These are phyloP conservation scores for Hypoxylon sp. DNA, from an alignment of 2,329 filamentous ascomycete genomes.

Conservation along the genomic window DNA sequence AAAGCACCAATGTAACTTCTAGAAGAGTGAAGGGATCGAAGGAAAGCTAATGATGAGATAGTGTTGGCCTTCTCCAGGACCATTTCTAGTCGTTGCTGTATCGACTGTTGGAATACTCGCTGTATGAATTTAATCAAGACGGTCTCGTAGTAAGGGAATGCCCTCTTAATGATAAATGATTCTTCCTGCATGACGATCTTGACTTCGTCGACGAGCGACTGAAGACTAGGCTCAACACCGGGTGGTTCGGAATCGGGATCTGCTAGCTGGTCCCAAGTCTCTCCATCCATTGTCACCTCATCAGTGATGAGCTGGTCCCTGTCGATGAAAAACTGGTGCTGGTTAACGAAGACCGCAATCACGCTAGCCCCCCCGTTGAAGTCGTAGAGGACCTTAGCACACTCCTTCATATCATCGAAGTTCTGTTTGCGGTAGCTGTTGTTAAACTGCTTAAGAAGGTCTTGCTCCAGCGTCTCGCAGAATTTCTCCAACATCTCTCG, in stretches of 20 bases:
- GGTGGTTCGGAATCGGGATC: conserved; percentile 95
- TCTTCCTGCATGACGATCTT: conserved; percentile 97
- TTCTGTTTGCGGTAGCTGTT: conserved; percentile 96
- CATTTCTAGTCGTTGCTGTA: conserved; percentile 95
- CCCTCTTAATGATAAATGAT: conserved; percentile 94
- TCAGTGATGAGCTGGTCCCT: conserved; percentile 91
- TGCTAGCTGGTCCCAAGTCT: conserved; percentile 91
- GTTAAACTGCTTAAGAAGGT: conserved; percentile 95
- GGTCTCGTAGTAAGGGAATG: conserved; percentile 96
- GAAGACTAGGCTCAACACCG: conserved; percentile 90
- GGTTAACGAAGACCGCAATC: conserved; percentile 96
- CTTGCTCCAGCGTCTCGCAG: conserved; percentile 94
- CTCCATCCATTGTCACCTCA: conserved; percentile 81
- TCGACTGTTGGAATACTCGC: conserved; percentile 96
- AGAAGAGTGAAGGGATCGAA: conserved; percentile 91
- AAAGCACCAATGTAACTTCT: conserved; percentile 88
- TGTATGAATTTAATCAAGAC: conserved; percentile 95
- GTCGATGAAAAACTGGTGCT: conserved; percentile 99
- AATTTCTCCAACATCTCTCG: conserved; percentile 97
- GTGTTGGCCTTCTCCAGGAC: conserved; percentile 94
- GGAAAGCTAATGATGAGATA: conserved; percentile 91
- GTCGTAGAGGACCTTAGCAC: conserved; percentile 91
- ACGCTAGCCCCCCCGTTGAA: conserved; percentile 97
- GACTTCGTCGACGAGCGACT: conserved; percentile 94
- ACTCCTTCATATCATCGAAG: conserved; percentile 98